These are phyloP conservation scores for Fusarium illudens DNA, from an alignment of 2,329 filamentous ascomycete genomes.

Conservation along the genomic window DNA sequence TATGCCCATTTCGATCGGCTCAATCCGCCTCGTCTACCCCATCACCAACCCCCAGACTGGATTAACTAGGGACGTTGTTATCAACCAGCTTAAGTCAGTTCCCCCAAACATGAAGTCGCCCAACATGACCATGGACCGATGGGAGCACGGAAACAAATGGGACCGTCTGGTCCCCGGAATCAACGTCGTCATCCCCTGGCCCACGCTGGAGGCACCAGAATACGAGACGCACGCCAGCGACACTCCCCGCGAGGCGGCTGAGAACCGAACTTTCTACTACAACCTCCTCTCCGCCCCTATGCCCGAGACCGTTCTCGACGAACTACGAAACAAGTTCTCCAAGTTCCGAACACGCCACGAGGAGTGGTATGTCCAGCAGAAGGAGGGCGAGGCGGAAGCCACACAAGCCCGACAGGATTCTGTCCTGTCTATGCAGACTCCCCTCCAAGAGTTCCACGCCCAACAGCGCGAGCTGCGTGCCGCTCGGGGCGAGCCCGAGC, in stretches of 20 bases:
- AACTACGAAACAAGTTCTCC: slow-evolving; percentile 84
- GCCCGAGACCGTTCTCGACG: slow-evolving; percentile 80
- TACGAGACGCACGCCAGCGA: slow-evolving; percentile 68
- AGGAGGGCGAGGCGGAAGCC: slow-evolving; percentile 65
- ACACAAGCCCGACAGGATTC: slow-evolving; percentile 49
- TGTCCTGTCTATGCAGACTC: slow-evolving; percentile 58
- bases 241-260: slow-evolving; percentile 79
- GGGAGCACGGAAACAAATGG: slow-evolving; percentile 54
- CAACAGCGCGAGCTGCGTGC: slow-evolving; percentile 61
- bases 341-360: slow-evolving; percentile 84
- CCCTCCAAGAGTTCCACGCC: slow-evolving; percentile 67
- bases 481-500: slow-evolving; percentile 62
- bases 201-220: slow-evolving; percentile 60
- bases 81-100: slow-evolving; percentile 72
- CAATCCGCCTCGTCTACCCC: slow-evolving; percentile 84
- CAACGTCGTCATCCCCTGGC: slow-evolving; percentile 81
- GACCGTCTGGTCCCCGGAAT: slow-evolving; percentile 73
- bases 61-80: slow-evolving; percentile 75
- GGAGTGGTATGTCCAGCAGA: slow-evolving; percentile 72
- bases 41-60: slow-evolving; percentile 73
- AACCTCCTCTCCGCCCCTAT: slow-evolving; percentile 80
- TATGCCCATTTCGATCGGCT: slow-evolving; percentile 69
- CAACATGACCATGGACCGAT: slow-evolving; percentile 53
- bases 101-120: slow-evolving; percentile 57
- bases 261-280: slow-evolving; percentile 79